Evolutionary conservation across 1,284 basidiomycete species (phyloP), one percentile per base, ranked within the genome.

Genomic region (Cutaneotrichosporon daszewskae): DNA sequence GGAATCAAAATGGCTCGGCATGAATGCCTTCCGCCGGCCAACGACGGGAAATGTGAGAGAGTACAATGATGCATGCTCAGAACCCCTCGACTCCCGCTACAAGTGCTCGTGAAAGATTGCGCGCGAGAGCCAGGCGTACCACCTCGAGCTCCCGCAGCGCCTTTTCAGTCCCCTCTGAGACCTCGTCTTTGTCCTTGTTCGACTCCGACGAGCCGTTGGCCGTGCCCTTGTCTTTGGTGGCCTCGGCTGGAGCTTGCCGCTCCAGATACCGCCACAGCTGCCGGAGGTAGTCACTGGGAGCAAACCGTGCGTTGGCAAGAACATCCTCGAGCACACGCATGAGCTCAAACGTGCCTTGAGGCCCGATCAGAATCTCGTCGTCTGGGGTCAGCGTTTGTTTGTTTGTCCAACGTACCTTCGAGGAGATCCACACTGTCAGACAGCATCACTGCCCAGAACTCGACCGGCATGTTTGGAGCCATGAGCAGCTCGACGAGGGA

Each of bases 311-410:
- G 32, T 60, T 63, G 2, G 54, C 42, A 6, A 63, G 56, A 17
- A 74, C 58, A 24, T 74, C 72, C 44, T 75, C 71, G n/a, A 74
- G 49, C 14, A 70, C 58, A 2, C 72, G 59, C 43, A 76, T 59
- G 17, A 75, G 61, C 44, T 75, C 73, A 36, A 69, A 73, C 1
- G 72, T 74, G 36, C 68, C 68, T 12, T 61, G 48, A 2, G 68
- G 54, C 2, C 59, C 48, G 43, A 76, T 55, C 10, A 71, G 54
- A 19, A 71, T 62, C 11, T 70, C 68, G 14, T 58, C 40, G 39
- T 68, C 74, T 73, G 54, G 3, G 25, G 20, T 26, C 16, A 43
- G 35, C 18, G 13, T n/a, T n/a, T 9, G 8, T 16, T 18, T 9
- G 19, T 18, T 2, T 37, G 25, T 17, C 5, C 10, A 18, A 53